Evolutionary conservation across 75 land plant genomes (phyloP).

Genomic region (Cunninghamia lanceolata): DNA sequence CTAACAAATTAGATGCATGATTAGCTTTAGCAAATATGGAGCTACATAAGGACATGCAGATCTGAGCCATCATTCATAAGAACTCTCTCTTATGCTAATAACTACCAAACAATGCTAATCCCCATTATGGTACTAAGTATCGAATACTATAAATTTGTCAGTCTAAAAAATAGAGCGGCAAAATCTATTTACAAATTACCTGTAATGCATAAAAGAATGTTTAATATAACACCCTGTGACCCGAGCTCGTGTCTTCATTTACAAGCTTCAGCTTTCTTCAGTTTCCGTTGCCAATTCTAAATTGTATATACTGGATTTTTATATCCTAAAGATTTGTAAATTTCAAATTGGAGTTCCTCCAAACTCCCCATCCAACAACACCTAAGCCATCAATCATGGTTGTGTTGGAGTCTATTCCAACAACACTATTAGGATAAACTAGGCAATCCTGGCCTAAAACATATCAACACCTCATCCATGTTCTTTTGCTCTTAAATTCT

Average conservation of each 20-base stretch:
- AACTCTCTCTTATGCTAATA: not conserved
- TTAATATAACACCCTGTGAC: not conserved
- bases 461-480: too few relatives aligned
- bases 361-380: constrained; percentile 73
- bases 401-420: constrained; percentile 92
- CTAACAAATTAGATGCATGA: not conserved
- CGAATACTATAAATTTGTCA: too few relatives aligned
- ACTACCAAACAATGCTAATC: not conserved
- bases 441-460: too few relatives aligned
- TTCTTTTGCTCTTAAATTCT: too few relatives aligned
- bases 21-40: constrained; percentile 9
- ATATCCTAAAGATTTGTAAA: not conserved
- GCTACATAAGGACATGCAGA: not conserved
- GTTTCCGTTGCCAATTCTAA: not conserved
- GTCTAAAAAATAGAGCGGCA: too few relatives aligned
- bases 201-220: too few relatives aligned
- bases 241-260: too few relatives aligned
- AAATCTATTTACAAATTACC: too few relatives aligned
- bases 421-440: constrained; percentile 89
- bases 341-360: not conserved
- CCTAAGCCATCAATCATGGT: constrained; percentile 96
- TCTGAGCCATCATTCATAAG: constrained; percentile 2
- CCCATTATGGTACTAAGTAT: not conserved
- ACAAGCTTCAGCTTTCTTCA: not conserved
- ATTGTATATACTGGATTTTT: too few relatives aligned